These are phyloP conservation scores for Rhodotorula sp. DNA, from an alignment of 1,284 basidiomycete species.

Conservation along the genomic window DNA sequence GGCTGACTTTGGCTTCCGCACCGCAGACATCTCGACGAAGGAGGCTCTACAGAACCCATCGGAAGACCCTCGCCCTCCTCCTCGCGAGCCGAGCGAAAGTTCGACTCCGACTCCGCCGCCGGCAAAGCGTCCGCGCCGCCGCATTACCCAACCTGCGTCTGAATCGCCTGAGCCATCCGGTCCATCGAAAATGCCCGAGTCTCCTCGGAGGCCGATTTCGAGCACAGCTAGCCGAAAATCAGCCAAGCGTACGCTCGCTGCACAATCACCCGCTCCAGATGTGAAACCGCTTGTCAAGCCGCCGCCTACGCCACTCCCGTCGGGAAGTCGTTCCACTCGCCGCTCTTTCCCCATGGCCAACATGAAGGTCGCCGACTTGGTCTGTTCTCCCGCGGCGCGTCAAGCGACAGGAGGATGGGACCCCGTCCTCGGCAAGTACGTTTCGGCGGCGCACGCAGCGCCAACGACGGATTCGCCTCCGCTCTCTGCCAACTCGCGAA, in stretches of 20 bases:
- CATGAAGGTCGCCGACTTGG: constrained; percentile 11
- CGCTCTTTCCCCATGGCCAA: constrained; percentile 23
- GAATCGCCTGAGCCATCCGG: neutral
- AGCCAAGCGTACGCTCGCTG: neutral
- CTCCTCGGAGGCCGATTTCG: no score
- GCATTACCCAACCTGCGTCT: neutral
- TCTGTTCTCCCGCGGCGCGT: constrained; percentile 16
- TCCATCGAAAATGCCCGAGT: no score
- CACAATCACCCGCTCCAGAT: neutral
- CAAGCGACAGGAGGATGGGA: constrained; percentile 25
- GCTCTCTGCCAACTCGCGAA: neutral
- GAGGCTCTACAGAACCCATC: constrained; percentile 18
- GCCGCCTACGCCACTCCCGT: neutral
- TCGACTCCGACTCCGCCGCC: constrained; percentile 13
- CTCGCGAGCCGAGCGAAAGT: neutral
- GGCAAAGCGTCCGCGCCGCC: neutral
- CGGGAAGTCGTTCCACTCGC: constrained; percentile 13
- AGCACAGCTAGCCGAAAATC: no score
- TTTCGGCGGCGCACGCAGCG: constrained; percentile 8
- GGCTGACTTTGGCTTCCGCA: neutral
- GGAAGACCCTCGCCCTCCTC: constrained; percentile 18
- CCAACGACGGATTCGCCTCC: neutral
- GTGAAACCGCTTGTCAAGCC: neutral
- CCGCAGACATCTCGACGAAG: constrained; percentile 22
- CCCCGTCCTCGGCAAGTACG: neutral